A percentile compares a stretch with the other conserved stretches of the same genome.
Evolutionary conservation across 148 eudicot genomes (phyloP).

Genomic region (Euryodendron excelsum): DNA sequence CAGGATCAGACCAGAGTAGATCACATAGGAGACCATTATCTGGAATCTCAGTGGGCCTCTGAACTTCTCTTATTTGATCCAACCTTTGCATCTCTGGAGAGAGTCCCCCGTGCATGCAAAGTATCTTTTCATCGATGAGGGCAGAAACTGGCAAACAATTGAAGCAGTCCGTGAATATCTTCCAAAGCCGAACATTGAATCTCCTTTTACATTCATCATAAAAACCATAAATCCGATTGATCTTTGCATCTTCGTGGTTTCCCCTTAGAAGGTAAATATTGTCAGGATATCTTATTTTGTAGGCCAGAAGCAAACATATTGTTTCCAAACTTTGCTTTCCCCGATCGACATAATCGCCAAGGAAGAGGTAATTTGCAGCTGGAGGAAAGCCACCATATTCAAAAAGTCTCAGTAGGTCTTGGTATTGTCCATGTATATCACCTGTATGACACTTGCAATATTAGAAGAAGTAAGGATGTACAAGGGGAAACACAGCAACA

Average conservation of each 20-base stretch:
- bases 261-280: conserved; percentile 75
- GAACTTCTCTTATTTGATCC: conserved; percentile 64
- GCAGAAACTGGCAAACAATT: conserved; percentile 89
- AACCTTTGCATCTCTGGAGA: conserved; percentile 65
- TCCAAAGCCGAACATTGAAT: conserved; percentile 93
- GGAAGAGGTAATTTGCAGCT: conserved; percentile 74
- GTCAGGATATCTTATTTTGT: conserved; percentile 78
- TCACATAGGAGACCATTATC: conserved; percentile 87
- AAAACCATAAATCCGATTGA: conserved; percentile 82
- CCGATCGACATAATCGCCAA: conserved; percentile 88
- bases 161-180: conserved; percentile 91
- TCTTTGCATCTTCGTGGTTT: conserved; percentile 93
- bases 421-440: conserved; percentile 91
- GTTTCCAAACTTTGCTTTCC: conserved; percentile 96
- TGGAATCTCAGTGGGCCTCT: conserved; percentile 80
- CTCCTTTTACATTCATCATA: conserved; percentile 94
- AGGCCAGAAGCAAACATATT: conserved; percentile 79
- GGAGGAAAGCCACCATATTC: conserved; percentile 91
- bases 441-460: conserved; percentile 37
- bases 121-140: conserved; percentile 72
- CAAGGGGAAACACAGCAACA: not conserved
- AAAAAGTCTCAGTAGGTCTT: conserved; percentile 76
- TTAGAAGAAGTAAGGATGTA: conserved; percentile 18
- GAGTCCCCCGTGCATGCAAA: conserved; percentile 93
- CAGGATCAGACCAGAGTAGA: conserved; percentile 90